phyloP scores from a whole-genome alignment of 352 stramenopile genomes.

The Halophytophthora polymorphica region DNA sequence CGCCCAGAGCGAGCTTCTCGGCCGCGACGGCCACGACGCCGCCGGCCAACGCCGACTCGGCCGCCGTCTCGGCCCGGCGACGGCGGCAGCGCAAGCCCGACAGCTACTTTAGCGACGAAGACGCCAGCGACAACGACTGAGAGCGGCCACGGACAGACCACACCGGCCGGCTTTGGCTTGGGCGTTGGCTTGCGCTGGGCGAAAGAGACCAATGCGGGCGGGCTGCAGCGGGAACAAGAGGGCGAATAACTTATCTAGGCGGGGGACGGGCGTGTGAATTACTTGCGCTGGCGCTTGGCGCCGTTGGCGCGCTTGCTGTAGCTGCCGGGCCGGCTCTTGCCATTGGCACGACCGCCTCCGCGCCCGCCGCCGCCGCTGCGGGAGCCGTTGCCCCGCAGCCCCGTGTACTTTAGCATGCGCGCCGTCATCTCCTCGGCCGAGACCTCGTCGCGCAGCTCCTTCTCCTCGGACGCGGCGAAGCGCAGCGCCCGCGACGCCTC shows the following conservation, averaged over 20 bases:
- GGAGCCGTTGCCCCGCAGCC: constrained; percentile 40
- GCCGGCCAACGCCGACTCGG: constrained; percentile 8
- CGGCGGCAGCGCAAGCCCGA: constrained; percentile 35
- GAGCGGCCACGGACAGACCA: too few species aligned
- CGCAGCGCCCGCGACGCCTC: constrained; percentile 52
- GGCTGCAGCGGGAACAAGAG: neutral
- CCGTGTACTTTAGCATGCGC: constrained; percentile 85
- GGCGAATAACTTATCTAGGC: constrained; percentile 30
- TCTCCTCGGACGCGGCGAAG: constrained; percentile 63
- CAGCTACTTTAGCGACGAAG: constrained; percentile 80
- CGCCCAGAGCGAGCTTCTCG: constrained; percentile 4
- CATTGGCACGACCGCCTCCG: constrained; percentile 6
- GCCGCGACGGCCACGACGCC: neutral
- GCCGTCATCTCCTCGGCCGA: constrained; percentile 80
- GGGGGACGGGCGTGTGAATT: constrained; percentile 12
- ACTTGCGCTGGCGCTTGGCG: constrained; percentile 67
- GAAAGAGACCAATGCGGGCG: too few species aligned
- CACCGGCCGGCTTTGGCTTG: too few species aligned
- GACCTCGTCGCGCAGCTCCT: constrained; percentile 72
- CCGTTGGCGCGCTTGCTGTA: constrained; percentile 20
- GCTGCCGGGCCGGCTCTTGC: constrained; percentile 19
- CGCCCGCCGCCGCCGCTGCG: constrained; percentile 26
- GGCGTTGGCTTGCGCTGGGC: too few species aligned
- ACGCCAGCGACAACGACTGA: constrained; percentile 58
- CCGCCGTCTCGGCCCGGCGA: constrained; percentile 18